Evolutionary conservation across 768 basidiomycete species (phyloP).

Genomic region (Pisolithus sp.): DNA sequence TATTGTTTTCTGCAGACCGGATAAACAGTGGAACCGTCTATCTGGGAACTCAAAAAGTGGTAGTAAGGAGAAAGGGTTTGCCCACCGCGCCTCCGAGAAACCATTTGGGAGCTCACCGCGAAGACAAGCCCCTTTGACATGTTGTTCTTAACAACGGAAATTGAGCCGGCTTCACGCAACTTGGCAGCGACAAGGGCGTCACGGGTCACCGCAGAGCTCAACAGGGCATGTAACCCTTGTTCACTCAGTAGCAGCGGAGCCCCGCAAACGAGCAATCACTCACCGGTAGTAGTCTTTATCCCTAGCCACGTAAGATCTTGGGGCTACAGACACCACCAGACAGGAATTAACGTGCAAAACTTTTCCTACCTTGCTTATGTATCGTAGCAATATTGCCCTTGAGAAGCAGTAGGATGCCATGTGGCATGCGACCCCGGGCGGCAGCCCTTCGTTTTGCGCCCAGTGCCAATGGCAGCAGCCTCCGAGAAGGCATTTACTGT

Average conservation of each 20-base stretch:
- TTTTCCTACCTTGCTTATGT: conserved; percentile 22
- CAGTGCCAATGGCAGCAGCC: too few species aligned
- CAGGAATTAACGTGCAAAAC: neutral
- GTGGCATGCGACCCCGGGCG: conserved; percentile 39
- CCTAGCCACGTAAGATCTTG: too few species aligned
- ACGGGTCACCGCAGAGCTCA: too few species aligned
- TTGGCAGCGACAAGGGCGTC: too few species aligned
- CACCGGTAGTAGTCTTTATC: too few species aligned
- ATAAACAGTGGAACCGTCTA: conserved; percentile 42
- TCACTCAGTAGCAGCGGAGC: neutral
- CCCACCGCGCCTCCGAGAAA: too few species aligned
- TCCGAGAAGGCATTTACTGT: conserved; percentile 42
- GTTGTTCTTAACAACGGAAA: too few species aligned
- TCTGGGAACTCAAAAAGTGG: conserved; percentile 39
- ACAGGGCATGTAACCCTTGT: conserved; percentile 29
- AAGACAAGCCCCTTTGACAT: too few species aligned
- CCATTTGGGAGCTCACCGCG: too few species aligned
- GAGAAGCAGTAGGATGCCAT: conserved; percentile 55
- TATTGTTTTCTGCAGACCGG: conserved; percentile 36
- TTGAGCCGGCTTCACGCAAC: too few species aligned
- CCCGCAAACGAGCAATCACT: neutral
- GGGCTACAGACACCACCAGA: too few species aligned
- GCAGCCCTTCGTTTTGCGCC: conserved; percentile 15
- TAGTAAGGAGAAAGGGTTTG: too few species aligned
- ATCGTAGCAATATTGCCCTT: conserved; percentile 41